Evolutionary conservation across 2,329 filamentous ascomycete species (phyloP).

Genomic region (Plenodomus tracheiphilus): DNA sequence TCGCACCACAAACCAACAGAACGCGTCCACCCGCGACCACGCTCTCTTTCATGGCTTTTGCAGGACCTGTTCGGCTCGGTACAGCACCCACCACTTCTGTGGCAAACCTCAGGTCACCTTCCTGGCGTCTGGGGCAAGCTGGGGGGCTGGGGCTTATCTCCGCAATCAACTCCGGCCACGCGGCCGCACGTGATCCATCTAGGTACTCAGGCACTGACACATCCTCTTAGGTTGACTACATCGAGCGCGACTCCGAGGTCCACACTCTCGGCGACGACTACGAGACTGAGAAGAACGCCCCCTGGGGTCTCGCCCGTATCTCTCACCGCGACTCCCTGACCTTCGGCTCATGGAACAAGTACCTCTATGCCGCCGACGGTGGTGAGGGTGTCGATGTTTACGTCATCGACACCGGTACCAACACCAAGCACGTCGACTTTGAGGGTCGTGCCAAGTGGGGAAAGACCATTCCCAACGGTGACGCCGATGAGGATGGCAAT

Average conservation of each 20-base stretch:
- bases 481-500: slow-evolving; percentile 91
- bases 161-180: slow-evolving; percentile 28
- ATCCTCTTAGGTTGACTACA: slow-evolving; percentile 78
- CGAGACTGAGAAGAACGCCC: slow-evolving; percentile 84
- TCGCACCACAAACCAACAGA: neutral
- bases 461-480: slow-evolving; percentile 86
- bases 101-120: neutral
- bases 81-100: neutral
- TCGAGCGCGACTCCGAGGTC: slow-evolving; percentile 93
- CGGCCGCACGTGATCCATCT: slow-evolving; percentile 29
- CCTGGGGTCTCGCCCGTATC: slow-evolving; percentile 98
- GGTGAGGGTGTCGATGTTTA: slow-evolving; percentile 99
- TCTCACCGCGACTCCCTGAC: slow-evolving; percentile 86
- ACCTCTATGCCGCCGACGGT: slow-evolving; percentile 85
- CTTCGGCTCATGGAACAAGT: slow-evolving; percentile 97
- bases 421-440: slow-evolving; percentile 92
- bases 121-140: slow-evolving; percentile 2
- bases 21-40: neutral
- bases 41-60: neutral
- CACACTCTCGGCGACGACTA: slow-evolving; percentile 68
- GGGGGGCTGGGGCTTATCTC: slow-evolving; percentile 28
- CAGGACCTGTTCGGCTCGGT: neutral
- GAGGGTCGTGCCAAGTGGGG: slow-evolving; percentile 95
- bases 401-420: slow-evolving; percentile 97
- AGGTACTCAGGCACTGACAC: slow-evolving; percentile 31